Percentiles rank a stretch among this genome's conserved stretches.
Conservation (phyloP, 2,329 filamentous ascomycete genomes). For the Trichoderma afroharzianum region DNA sequence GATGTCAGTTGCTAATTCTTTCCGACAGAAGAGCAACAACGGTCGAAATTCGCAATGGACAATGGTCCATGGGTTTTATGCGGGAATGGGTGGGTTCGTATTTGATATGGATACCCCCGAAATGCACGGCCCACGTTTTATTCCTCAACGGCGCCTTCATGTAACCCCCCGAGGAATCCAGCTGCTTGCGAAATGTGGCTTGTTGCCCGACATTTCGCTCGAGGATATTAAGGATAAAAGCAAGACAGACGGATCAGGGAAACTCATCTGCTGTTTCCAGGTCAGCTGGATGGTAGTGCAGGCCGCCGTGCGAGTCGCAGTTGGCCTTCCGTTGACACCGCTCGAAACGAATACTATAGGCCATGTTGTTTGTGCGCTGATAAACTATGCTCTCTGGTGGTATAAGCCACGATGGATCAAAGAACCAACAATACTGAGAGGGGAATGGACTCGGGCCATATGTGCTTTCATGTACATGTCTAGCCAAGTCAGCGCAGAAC, state of each 20-base stretch:
- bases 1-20: neutral
- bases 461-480: constrained; percentile 19
- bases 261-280: constrained; percentile 35
- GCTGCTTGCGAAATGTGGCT: constrained; percentile 9
- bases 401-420: constrained; percentile 28
- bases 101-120: constrained; percentile 18
- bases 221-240: constrained; percentile 33
- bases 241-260: constrained; percentile 34
- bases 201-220: neutral
- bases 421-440: constrained; percentile 15
- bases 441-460: constrained; percentile 6
- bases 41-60: constrained; percentile 19
- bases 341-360: constrained; percentile 35
- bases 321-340: constrained; percentile 32
- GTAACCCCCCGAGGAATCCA: constrained; percentile 2
- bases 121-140: neutral
- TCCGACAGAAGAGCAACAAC: neutral
- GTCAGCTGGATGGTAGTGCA: constrained; percentile 37
- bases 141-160: constrained; percentile 5
- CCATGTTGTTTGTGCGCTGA: constrained; percentile 33
- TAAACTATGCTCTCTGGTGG: constrained; percentile 33
- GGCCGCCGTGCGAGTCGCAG: constrained; percentile 28
- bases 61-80: constrained; percentile 30
- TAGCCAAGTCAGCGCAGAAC: constrained; percentile 13
- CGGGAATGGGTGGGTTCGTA: constrained; percentile 30